Evolutionary conservation across 345 rosid species (phyloP), one percentile per base, ranked within the genome.

Genomic region (Gossypium anomalum): DNA sequence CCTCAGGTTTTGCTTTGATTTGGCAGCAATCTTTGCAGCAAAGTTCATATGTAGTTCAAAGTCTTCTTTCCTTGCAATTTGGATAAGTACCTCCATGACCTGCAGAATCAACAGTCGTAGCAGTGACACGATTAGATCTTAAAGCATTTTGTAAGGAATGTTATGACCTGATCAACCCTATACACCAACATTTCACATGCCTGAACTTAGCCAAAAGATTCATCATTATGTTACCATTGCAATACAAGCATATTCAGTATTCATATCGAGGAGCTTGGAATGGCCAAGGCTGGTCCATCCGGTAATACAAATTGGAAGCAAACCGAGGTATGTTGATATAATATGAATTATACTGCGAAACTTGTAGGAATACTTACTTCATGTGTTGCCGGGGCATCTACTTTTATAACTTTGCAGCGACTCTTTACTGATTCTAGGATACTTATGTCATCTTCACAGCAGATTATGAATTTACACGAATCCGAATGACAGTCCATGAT

Each of bases 401-500:
- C 85, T 9, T 71, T 19, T 34, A 90, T 71, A 68, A 86, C 80
- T 78, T 81, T 82, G 89, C 91, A 88, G 63, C 86, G 85, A 67
- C 77, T 82, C 67, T 76, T 88, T 60, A 90, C 89, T 2, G 89
- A 77, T 71, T 83, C 89, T 9, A 83, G 67, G 70, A 87, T 80
- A 73, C 78, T 60, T 13, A 49, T 72, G 70, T 88, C 91, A 74
- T 90, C 95, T 77, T 87, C 89, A 61, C 90, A 90, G 69, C 89
- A 87, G 23, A 88, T 75, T n/a, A 90, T 61, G 45, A 87, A 89
- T 72, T 86, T 90, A 76, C 84, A 85, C 61, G 85, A 70, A 74
- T 90, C 90, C 0, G 91, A 81, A 43, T 90, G 85, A 63, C 94
- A 81, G 79, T 90, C 92, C 82, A 90, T 87, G 20, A 86, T 84